These are phyloP conservation scores for Cladosporium velox DNA, from an alignment of 2,329 filamentous ascomycete genomes.

Conservation along the genomic window DNA sequence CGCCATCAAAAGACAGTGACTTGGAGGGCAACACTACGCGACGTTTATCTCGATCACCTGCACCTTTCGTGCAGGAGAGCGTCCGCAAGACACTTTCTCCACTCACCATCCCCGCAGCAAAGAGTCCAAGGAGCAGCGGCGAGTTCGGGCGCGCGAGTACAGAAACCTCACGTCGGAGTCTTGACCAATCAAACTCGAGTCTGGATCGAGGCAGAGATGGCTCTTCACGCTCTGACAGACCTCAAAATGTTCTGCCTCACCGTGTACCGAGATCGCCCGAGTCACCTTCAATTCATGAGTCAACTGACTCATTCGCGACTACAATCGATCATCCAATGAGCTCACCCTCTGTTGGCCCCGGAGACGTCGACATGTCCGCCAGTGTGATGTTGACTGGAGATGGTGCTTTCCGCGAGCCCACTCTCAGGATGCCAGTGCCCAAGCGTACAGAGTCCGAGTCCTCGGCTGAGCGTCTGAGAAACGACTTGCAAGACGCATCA, in stretches of 20 bases:
- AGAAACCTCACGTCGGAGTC: slow-evolving; percentile 37
- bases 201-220: slow-evolving; percentile 56
- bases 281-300: slow-evolving; percentile 59
- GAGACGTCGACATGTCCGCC: slow-evolving; percentile 60
- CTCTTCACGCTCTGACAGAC: neutral
- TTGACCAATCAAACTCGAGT: slow-evolving; percentile 38
- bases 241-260: slow-evolving; percentile 45
- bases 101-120: slow-evolving; percentile 38
- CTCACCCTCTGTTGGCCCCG: slow-evolving; percentile 24
- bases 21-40: neutral
- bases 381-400: slow-evolving; percentile 88
- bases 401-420: slow-evolving; percentile 83
- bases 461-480: slow-evolving; percentile 32
- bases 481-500: slow-evolving; percentile 41
- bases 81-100: slow-evolving; percentile 50
- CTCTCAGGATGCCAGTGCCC: slow-evolving; percentile 48
- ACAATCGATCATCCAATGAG: slow-evolving; percentile 33
- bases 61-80: slow-evolving; percentile 38
- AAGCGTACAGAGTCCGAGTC: slow-evolving; percentile 26
- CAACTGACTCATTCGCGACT: slow-evolving; percentile 69
- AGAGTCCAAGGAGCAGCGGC: slow-evolving; percentile 45
- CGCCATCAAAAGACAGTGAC: neutral
- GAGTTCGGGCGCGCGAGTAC: slow-evolving; percentile 46
- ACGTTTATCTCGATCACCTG: slow-evolving; percentile 29
- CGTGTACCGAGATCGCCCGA: slow-evolving; percentile 51